phyloP scores from a whole-genome alignment of 495 filamentous ascomycete genomes.

The Tuber brumale region DNA sequence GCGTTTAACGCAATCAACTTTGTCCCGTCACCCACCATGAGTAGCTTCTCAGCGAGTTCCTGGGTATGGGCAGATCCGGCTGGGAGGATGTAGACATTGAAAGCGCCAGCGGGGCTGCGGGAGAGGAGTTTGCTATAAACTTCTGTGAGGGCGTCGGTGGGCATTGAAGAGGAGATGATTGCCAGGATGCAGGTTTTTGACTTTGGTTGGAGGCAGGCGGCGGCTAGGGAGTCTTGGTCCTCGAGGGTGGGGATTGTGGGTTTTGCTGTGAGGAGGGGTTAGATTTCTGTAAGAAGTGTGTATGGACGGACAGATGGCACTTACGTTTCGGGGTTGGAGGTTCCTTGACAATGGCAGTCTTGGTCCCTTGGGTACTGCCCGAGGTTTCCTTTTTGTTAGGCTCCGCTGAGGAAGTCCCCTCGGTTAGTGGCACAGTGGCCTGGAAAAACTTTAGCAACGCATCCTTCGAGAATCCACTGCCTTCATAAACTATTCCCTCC shows the following conservation, averaged over 20 bases:
- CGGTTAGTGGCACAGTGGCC: conserved; percentile 59
- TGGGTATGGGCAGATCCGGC: conserved; percentile 53
- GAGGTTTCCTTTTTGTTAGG: conserved; percentile 53
- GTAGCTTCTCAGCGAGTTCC: conserved; percentile 56
- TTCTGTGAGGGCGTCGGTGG: conserved; percentile 53
- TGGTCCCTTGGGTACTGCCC: conserved; percentile 28
- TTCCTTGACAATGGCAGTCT: conserved; percentile 2
- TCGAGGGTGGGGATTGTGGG: conserved; percentile 28
- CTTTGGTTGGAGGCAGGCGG: conserved; percentile 63
- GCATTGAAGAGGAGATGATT: conserved; percentile 55
- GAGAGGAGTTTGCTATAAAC: conserved; percentile 58
- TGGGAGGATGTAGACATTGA: conserved; percentile 44
- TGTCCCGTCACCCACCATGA: conserved; percentile 50
- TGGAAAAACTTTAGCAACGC: conserved; percentile 78
- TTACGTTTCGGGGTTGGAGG: conserved; percentile 40
- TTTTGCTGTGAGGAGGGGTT: conserved; percentile 21
- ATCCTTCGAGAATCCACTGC: conserved; percentile 72
- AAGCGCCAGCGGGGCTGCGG: conserved; percentile 18
- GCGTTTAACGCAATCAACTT: conserved; percentile 79
- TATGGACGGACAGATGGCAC: background rate
- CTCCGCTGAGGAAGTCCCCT: conserved; percentile 45
- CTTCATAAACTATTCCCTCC: conserved; percentile 66
- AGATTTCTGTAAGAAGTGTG: conserved; percentile 5
- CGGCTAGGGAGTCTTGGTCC: conserved; percentile 46
- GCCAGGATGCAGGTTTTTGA: conserved; percentile 81